phyloP scores from a whole-genome alignment of 257 asterid species.

The Nicotiana tabacum region DNA sequence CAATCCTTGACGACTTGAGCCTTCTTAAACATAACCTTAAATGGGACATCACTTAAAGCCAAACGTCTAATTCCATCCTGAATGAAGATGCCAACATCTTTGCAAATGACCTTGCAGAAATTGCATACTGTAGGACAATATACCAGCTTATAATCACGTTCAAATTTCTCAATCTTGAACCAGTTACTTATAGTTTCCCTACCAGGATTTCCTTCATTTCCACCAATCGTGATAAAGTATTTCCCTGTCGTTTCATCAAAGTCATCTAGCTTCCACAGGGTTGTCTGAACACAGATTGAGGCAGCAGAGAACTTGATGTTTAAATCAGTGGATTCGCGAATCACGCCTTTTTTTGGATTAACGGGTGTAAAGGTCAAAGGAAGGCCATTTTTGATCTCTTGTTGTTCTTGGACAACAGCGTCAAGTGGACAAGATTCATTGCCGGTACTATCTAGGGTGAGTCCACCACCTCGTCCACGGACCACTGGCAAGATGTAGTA shows the following conservation, averaged over 20 bases:
- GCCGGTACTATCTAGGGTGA: conserved; percentile 28
- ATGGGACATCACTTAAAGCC: conserved; percentile 22
- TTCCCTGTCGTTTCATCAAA: conserved; percentile 20
- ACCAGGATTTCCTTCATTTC: conserved; percentile 52
- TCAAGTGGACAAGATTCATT: conserved; percentile 37
- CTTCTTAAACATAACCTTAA: conserved; percentile 21
- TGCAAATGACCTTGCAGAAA: conserved; percentile 40
- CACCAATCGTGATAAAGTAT: conserved; percentile 32
- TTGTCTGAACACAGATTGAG: conserved; percentile 34
- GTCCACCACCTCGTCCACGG: conserved; percentile 69
- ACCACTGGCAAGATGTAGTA: conserved; percentile 45
- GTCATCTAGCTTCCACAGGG: conserved; percentile 35
- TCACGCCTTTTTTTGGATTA: conserved; percentile 24
- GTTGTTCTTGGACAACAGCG: conserved; percentile 41
- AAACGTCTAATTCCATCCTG: conserved; percentile 40
- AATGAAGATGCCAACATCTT: conserved; percentile 36
- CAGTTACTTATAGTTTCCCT: conserved; percentile 38
- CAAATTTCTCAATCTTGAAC: conserved; percentile 47
- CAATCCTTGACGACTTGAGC: conserved; percentile 3
- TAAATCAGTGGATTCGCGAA: conserved; percentile 38
- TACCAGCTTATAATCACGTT: conserved; percentile 37
- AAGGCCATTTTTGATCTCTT: conserved; percentile 33
- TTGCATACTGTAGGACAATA: conserved; percentile 51
- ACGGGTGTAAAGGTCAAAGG: conserved; percentile 40
- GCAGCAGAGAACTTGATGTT: conserved; percentile 41